Percentiles rank a stretch among this genome's conserved stretches.
These are phyloP conservation scores for Exophiala bonariae DNA, from an alignment of 2,329 filamentous ascomycete genomes.

Conservation along the genomic window DNA sequence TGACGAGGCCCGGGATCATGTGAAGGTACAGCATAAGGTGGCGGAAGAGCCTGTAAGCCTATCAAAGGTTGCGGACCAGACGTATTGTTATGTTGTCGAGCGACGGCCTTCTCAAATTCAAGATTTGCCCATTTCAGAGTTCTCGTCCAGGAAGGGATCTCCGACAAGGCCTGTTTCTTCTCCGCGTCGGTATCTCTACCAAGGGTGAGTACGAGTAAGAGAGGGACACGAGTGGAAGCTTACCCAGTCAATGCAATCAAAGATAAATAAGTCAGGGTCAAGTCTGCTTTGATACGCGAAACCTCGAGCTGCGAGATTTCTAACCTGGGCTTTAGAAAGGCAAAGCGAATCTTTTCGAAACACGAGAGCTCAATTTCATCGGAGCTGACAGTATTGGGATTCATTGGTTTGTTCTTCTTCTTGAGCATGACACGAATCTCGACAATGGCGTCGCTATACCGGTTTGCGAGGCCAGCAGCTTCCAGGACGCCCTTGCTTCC, in stretches of 20 bases:
- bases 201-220: too few species aligned
- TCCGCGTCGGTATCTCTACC: not conserved
- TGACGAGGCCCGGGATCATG: not conserved
- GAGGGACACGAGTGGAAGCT: too few species aligned
- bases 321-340: conserved; percentile 1
- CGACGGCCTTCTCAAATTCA: not conserved
- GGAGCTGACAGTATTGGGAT: not conserved
- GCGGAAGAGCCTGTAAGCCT: too few species aligned
- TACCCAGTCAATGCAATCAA: not conserved
- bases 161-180: not conserved
- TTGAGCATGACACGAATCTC: conserved; percentile 1
- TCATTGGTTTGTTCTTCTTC: conserved; percentile 1
- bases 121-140: not conserved
- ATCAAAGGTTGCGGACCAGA: too few species aligned
- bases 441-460: conserved; percentile 2
- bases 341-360: conserved; percentile 2
- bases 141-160: not conserved
- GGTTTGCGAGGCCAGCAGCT: not conserved
- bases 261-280: not conserved
- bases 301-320: conserved; percentile 1
- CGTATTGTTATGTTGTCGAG: not conserved
- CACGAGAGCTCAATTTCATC: conserved; percentile 5
- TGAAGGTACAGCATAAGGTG: not conserved
- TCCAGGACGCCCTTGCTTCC: conserved; percentile 1
- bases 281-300: not conserved